These are phyloP conservation scores for Xylaria acuta DNA, from an alignment of 495 filamentous ascomycete species.

Conservation along the genomic window DNA sequence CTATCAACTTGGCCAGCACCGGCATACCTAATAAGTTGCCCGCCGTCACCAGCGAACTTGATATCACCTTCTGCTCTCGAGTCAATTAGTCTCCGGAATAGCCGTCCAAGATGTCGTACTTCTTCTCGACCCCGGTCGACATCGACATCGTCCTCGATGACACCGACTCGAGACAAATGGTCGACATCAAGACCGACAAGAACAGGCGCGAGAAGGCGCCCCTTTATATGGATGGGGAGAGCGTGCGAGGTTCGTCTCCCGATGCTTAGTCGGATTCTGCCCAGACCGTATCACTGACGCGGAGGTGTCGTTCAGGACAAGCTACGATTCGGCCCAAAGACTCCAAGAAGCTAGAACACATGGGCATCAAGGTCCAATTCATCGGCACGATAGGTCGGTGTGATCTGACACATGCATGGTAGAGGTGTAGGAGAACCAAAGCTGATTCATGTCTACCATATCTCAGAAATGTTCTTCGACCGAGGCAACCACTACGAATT, in stretches of 20 bases:
- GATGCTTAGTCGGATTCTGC: neutral
- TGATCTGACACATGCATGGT: neutral
- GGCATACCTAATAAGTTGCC: neutral
- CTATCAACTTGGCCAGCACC: neutral
- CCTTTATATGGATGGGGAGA: slow-evolving; percentile 97
- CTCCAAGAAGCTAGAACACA: slow-evolving; percentile 97
- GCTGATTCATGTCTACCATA: slow-evolving; percentile 15
- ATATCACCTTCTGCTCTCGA: neutral
- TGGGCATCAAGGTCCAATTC: slow-evolving; percentile 99
- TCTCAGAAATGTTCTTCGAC: slow-evolving; percentile 95
- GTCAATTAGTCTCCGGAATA: slow-evolving; percentile 7
- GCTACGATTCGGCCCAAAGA: slow-evolving; percentile 97
- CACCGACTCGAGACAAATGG: slow-evolving; percentile 88
- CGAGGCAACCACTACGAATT: slow-evolving; percentile 99
- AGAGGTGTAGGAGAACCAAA: neutral
- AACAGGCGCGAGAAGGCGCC: slow-evolving; percentile 94
- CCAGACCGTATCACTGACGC: neutral
- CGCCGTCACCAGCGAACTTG: slow-evolving; percentile 3
- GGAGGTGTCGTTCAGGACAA: slow-evolving; percentile 55
- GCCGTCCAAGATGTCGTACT: slow-evolving; percentile 81
- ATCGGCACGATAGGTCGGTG: slow-evolving; percentile 92
- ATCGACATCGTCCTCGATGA: slow-evolving; percentile 98
- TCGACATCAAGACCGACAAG: slow-evolving; percentile 98
- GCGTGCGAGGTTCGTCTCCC: slow-evolving; percentile 67
- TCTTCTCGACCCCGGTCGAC: slow-evolving; percentile 97